phyloP scores from a whole-genome alignment of 1,284 basidiomycete genomes.

The Pterula multifida region DNA sequence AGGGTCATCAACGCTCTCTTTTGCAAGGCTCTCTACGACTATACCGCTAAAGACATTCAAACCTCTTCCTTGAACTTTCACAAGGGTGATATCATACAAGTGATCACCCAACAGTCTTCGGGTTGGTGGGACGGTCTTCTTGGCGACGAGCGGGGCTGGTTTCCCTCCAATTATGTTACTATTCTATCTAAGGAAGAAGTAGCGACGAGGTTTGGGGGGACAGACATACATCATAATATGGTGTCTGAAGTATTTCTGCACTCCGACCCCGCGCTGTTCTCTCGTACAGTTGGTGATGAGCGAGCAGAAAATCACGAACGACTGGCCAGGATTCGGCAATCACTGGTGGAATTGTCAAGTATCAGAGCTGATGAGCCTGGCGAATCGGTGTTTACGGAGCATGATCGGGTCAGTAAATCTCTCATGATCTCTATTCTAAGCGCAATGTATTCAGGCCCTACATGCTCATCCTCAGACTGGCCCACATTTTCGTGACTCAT shows the following conservation, averaged over 20 bases:
- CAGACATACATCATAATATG: not conserved
- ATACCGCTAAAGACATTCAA: constrained; percentile 78
- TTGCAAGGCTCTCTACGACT: constrained; percentile 90
- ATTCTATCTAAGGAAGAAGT: constrained; percentile 73
- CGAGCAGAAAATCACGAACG: constrained; percentile 32
- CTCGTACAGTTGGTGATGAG: constrained; percentile 17
- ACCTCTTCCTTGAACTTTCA: constrained; percentile 83
- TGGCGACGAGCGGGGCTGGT: constrained; percentile 88
- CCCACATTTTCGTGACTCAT: constrained; percentile 76
- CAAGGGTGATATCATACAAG: constrained; percentile 87
- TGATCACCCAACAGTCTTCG: constrained; percentile 80
- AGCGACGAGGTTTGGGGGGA: constrained; percentile 21
- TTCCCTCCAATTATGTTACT: constrained; percentile 91
- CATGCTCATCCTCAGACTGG: constrained; percentile 39
- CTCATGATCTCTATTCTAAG: no score
- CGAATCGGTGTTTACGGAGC: constrained; percentile 62
- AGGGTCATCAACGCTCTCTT: no score
- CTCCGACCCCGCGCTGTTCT: not conserved
- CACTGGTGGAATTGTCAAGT: constrained; percentile 16
- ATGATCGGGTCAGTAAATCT: constrained; percentile 67
- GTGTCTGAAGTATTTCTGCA: not conserved
- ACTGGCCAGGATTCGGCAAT: constrained; percentile 14
- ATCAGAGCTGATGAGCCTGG: constrained; percentile 60
- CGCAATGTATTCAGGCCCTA: no score
- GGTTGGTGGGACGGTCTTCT: constrained; percentile 99